phyloP scores from a whole-genome alignment of 1,139 yeast species.

The Geotrichum macrosporum region DNA sequence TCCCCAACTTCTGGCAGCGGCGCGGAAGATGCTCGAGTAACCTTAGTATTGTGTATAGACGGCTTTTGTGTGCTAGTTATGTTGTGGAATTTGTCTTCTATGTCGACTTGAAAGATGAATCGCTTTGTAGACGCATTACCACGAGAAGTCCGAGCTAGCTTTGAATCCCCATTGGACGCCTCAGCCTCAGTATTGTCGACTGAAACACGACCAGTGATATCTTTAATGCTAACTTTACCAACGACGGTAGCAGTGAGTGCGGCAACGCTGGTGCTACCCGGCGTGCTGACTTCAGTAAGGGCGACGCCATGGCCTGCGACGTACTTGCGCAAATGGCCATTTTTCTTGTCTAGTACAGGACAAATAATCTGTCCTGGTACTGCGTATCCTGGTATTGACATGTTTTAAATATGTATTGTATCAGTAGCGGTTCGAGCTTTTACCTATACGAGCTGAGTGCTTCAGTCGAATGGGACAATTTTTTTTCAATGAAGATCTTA shows the following conservation, averaged over 20 bases:
- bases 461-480: no score
- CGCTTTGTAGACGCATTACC: conserved; percentile 8
- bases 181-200: conserved; percentile 1
- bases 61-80: conserved; percentile 28
- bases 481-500: no score
- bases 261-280: conserved; percentile 25
- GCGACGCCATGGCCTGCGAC: conserved; percentile 39
- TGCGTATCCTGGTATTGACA: conserved; percentile 44
- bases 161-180: not conserved
- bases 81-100: conserved; percentile 37
- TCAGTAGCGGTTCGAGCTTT: no score
- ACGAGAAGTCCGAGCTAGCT: not conserved
- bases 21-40: conserved; percentile 34
- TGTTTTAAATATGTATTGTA: no score
- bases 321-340: conserved; percentile 14
- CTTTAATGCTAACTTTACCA: conserved; percentile 47
- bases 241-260: conserved; percentile 65
- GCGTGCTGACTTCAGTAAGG: conserved; percentile 21
- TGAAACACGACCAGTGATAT: conserved; percentile 6
- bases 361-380: conserved; percentile 74
- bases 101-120: conserved; percentile 34
- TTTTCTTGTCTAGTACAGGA: conserved; percentile 40
- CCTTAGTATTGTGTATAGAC: conserved; percentile 20
- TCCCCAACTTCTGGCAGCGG: conserved; percentile 81
- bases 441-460: no score